Evolutionary conservation across 345 rosid genomes (phyloP), one percentile per base, ranked within the genome.

Genomic region (Brassica cretica): DNA sequence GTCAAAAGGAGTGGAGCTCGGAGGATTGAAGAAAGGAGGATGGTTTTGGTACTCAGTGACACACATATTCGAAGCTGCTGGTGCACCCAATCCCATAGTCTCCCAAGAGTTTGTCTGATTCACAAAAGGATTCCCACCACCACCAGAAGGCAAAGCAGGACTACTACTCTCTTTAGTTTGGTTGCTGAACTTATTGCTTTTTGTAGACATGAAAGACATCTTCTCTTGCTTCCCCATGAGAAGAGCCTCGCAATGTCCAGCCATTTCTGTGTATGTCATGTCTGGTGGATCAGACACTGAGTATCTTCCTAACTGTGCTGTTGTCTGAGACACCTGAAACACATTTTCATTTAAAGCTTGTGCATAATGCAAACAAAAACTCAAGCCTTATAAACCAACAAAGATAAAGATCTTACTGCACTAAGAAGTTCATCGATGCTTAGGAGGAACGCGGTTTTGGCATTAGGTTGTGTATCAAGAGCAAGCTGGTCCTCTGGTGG

Each of bases 201-300:
- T 82, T 33, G 73, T 60, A 63, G 75, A 78, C 88, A 90, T 78
- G 82, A 87, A 80, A 64, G 80, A 79, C 91, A 91, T 89, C 84
- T 84, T 90, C 84, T 87, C 77, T 79, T 87, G 88, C 80, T 91
- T 91, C 61, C 89, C 96, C 62, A 67, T 73, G 4, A 84, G 78
- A 75, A 91, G 90, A 32, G 93, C 91, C 65, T 89, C 96, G 32
- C 96, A 89, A 32, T 89, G 88, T 58, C 88, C 89, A 24, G 91
- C 93, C 89, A 91, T 89, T 75, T 91, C 88, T 49, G 78, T 76
- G 64, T 88, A 88, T 58, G 93, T 86, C 86, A 88, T 79, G 82
- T 85, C 85, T 70, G 85, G 82, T 11, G 89, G 86, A 44, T 82
- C 62, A 58, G 90, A 84, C 70, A 81, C 84, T 63, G 91, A 89